Conservation (phyloP, 2,329 filamentous ascomycete genomes). For the Cladophialophora carrionii region DNA sequence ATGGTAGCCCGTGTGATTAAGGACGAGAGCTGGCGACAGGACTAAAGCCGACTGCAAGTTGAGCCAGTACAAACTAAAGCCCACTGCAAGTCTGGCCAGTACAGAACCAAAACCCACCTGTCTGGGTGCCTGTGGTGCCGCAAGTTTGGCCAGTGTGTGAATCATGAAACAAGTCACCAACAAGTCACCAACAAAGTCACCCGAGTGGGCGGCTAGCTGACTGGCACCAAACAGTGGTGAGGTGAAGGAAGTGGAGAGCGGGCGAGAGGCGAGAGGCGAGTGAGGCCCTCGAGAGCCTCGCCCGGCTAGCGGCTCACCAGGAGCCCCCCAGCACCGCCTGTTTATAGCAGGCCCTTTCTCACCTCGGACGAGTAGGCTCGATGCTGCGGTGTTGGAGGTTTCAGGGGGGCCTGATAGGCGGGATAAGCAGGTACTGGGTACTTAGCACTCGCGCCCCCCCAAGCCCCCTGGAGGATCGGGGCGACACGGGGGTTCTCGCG, state of each 20-base stretch:
- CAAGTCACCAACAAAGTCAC: no score
- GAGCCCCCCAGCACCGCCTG: background rate
- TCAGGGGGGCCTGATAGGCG: slow-evolving; percentile 21
- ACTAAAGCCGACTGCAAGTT: slow-evolving; percentile 28
- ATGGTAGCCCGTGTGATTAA: slow-evolving; percentile 36
- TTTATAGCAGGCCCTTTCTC: slow-evolving; percentile 8
- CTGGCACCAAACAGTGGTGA: slow-evolving; percentile 30
- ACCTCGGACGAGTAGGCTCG: background rate
- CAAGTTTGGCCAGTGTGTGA: slow-evolving; percentile 31
- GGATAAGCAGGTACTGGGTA: slow-evolving; percentile 7
- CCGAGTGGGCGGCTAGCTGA: slow-evolving; percentile 32
- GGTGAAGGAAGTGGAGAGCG: slow-evolving; percentile 24
- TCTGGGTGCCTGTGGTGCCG: no score
- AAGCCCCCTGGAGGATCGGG: slow-evolving; percentile 5
- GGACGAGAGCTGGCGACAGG: slow-evolving; percentile 35
- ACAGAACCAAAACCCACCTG: no score
- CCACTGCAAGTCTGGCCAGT: no score
- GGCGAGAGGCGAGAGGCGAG: no score
- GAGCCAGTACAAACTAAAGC: no score
- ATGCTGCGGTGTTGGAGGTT: slow-evolving; percentile 10
- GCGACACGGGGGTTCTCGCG: slow-evolving; percentile 13
- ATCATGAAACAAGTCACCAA: slow-evolving; percentile 33
- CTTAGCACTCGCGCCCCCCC: no score
- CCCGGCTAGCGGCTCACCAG: background rate
- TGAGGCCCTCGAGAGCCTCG: background rate